These are phyloP conservation scores for Hirsutella thompsonii DNA, from an alignment of 2,329 filamentous ascomycete species.

Conservation along the genomic window DNA sequence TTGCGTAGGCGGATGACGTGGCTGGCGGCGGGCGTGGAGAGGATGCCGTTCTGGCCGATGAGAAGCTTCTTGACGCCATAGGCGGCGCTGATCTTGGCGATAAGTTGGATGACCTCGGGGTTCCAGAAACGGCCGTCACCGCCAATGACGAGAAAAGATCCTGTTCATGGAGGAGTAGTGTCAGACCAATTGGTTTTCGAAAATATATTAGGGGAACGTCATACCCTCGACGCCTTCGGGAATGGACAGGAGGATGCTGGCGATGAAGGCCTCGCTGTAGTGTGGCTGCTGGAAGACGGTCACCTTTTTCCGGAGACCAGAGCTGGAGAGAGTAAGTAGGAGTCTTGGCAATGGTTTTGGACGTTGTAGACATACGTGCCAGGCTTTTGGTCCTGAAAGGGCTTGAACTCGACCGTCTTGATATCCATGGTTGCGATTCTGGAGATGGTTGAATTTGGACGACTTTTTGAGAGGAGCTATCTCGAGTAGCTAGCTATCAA, in stretches of 20 bases:
- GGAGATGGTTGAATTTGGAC: background rate
- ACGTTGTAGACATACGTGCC: slow-evolving; percentile 67
- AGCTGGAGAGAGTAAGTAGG: slow-evolving; percentile 39
- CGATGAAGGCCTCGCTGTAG: slow-evolving; percentile 93
- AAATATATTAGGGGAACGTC: background rate
- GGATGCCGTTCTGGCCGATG: slow-evolving; percentile 89
- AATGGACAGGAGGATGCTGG: slow-evolving; percentile 90
- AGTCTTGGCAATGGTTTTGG: slow-evolving; percentile 1
- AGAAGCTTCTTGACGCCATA: slow-evolving; percentile 99
- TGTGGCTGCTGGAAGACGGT: slow-evolving; percentile 90
- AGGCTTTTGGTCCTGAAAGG: slow-evolving; percentile 94
- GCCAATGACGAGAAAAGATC: slow-evolving; percentile 83
- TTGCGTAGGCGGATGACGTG: slow-evolving; percentile 91
- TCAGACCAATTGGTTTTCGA: background rate
- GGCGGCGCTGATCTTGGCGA: slow-evolving; percentile 91
- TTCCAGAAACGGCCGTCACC: slow-evolving; percentile 97
- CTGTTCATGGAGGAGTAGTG: slow-evolving; percentile 12
- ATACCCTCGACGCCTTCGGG: slow-evolving; percentile 77
- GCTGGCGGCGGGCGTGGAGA: slow-evolving; percentile 91
- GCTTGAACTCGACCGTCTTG: slow-evolving; percentile 68
- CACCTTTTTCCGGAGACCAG: slow-evolving; percentile 97
- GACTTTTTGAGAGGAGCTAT: too few species aligned
- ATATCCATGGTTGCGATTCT: slow-evolving; percentile 44
- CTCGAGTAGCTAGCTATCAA: too few species aligned
- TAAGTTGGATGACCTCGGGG: slow-evolving; percentile 89